Evolutionary conservation across 2,329 filamentous ascomycete species (phyloP), one percentile per base, ranked within the genome.

Genomic region (Ascocoryne sarcoides): DNA sequence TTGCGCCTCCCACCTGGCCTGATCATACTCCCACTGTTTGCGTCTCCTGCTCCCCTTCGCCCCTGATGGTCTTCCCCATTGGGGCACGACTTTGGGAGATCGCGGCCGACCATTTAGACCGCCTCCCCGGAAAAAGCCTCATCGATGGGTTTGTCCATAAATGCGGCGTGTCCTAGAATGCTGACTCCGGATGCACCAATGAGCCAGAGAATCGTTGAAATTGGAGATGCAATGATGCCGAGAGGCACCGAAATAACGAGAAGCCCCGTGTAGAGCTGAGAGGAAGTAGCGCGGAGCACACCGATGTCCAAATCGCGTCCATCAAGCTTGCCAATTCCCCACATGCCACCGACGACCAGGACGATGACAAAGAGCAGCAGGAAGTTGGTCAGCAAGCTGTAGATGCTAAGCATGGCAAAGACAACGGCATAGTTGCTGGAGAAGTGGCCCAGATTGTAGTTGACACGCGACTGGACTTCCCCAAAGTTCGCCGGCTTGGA

Each of bases 41-140:
- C 70, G 66, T 59, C 69, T 67, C 66, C 69, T 76, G 71, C 75
- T 12, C 73, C 76, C 73, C 68, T 73, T 78, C 75, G 80, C 84
- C 84, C 86, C 84, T 76, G 86, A 84, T 92, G 88, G 87, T 95
- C 90, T 95, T 95, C 89, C 90, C 90, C 85, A 89, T 78, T 73
- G 82, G 85, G 89, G 88, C 88, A 83, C 81, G 75, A 66, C 69
- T 79, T 81, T 74, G 76, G 89, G 90, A 95, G 89, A 83, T 92
- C 84, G 92, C 92, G 90, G 90, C 87, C 90, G 92, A 96, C 89
- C 89, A 93, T 76, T 81, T 96, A 98, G 84, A 98, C 92, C 89
- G 92, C 90, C 90, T 98, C 92, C 89, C 93, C 92, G 76, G 90
- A 95, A 95, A 98, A 98, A 95, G 89, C 89, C 89, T 93, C 90